Base-by-base conservation (phyloP, 2,329 filamentous ascomycete species). In the Raffaelea arxii region DNA sequence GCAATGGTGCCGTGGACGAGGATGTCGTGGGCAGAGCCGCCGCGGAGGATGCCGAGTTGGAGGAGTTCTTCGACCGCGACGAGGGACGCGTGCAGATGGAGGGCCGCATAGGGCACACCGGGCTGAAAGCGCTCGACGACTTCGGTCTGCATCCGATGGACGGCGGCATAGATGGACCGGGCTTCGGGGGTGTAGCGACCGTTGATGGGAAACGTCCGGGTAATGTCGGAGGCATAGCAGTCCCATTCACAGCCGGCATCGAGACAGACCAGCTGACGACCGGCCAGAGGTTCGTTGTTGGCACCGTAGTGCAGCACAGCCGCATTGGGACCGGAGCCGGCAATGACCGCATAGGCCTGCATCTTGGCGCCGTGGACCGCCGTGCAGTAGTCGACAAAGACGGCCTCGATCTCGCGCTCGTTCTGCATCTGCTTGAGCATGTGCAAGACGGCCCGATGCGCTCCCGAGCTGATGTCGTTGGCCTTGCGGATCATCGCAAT, bases 281-380 rank as follows among this genome's bases (percentile, higher is more conserved):
- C 79, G 3, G 67, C 66, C 18, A 97, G 75, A 1, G 80, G 65
- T 55, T 84, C 75, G 57, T 94, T 74, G 60, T 98, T 97, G 45
- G 75, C 78, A 38, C 77, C 75, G 62, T 98, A 98, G 64, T 98
- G 92, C 36, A 97, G 70, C 0, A 86, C 90, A 14, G 84, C 81
- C 6, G 85, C 89, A 58, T 92, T 92, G n/a, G 71, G 60, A 1
- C 91, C 91, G 2, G 84, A 80, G 2, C 86, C 91, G 40, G 86
- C 87, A 55, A 98, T 96, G n/a, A 89, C 77, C 41, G 82, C 78
- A 61, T 98, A 98, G 0, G 91, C 82, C 67, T 94, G 86, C 43
- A 78, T 70, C 52, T 84, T 84, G 4, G 86, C 84, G 51, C 84
- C 85, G 46, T 49, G 25, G 44, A 75, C 71, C 7, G 82, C 74